These are phyloP conservation scores for Dothistroma pini DNA, from an alignment of 2,329 filamentous ascomycete genomes.

Conservation along the genomic window DNA sequence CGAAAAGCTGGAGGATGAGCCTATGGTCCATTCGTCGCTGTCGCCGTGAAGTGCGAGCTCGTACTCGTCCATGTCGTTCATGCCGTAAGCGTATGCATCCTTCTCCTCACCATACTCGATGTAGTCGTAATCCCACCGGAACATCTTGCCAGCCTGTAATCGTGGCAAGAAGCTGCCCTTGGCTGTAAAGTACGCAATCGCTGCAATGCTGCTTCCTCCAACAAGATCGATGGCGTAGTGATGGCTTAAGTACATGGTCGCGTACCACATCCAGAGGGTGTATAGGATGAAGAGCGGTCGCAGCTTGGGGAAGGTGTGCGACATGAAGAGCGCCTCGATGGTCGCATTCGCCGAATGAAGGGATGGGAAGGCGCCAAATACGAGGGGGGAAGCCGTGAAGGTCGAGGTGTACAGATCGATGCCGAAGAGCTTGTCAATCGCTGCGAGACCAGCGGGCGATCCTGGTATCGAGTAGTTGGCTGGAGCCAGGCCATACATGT, in stretches of 20 bases:
- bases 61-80: constrained; percentile 55
- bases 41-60: constrained; percentile 51
- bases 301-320: constrained; percentile 81
- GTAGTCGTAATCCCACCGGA: constrained; percentile 94
- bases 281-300: constrained; percentile 78
- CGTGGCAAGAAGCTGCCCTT: constrained; percentile 78
- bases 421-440: constrained; percentile 85
- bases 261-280: constrained; percentile 94
- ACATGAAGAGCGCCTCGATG: constrained; percentile 88
- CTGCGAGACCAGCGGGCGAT: constrained; percentile 81
- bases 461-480: constrained; percentile 90
- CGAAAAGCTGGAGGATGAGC: constrained; percentile 73
- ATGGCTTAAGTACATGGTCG: constrained; percentile 96
- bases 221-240: constrained; percentile 95
- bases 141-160: constrained; percentile 77
- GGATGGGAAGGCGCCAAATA: constrained; percentile 93
- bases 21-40: constrained; percentile 87
- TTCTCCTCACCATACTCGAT: constrained; percentile 72
- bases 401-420: constrained; percentile 89
- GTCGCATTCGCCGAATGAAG: constrained; percentile 87
- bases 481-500: constrained; percentile 81
- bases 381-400: constrained; percentile 84
- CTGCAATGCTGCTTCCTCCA: constrained; percentile 64
- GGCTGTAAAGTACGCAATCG: constrained; percentile 74
- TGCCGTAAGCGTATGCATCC: constrained; percentile 49